These are phyloP conservation scores for Ganoderma boninense DNA, from an alignment of 1,284 basidiomycete species.

Conservation along the genomic window DNA sequence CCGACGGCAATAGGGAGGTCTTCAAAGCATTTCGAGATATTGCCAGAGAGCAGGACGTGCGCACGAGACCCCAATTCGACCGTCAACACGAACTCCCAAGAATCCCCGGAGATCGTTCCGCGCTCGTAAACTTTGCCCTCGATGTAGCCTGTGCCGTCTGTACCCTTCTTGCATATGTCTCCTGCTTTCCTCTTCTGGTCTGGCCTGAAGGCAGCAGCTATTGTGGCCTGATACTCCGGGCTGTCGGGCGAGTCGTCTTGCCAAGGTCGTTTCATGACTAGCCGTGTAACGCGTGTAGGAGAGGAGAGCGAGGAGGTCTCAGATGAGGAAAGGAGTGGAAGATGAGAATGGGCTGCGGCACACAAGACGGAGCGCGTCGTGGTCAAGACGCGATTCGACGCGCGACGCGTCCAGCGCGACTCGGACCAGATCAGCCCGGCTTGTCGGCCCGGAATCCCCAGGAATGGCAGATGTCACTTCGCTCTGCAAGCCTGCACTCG, in stretches of 20 bases:
- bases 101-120: constrained; percentile 36
- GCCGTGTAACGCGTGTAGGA: neutral
- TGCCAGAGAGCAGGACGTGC: constrained; percentile 22
- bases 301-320: neutral
- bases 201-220: constrained; percentile 20
- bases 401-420: no score
- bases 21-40: constrained; percentile 17
- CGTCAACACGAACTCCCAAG: constrained; percentile 35
- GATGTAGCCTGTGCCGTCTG: constrained; percentile 45
- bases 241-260: constrained; percentile 6
- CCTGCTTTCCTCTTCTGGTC: constrained; percentile 24
- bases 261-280: constrained; percentile 9
- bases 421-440: neutral
- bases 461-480: neutral
- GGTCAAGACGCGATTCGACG: neutral
- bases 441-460: neutral
- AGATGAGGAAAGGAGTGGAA: neutral
- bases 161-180: constrained; percentile 29
- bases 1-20: constrained; percentile 21
- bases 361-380: constrained; percentile 1
- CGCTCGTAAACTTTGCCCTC: constrained; percentile 43
- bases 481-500: neutral
- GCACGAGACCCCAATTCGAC: constrained; percentile 31
- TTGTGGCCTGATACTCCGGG: constrained; percentile 4
- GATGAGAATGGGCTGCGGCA: neutral